These are phyloP conservation scores for Panaeolus cyanescens DNA, from an alignment of 768 basidiomycete genomes.

Conservation along the genomic window DNA sequence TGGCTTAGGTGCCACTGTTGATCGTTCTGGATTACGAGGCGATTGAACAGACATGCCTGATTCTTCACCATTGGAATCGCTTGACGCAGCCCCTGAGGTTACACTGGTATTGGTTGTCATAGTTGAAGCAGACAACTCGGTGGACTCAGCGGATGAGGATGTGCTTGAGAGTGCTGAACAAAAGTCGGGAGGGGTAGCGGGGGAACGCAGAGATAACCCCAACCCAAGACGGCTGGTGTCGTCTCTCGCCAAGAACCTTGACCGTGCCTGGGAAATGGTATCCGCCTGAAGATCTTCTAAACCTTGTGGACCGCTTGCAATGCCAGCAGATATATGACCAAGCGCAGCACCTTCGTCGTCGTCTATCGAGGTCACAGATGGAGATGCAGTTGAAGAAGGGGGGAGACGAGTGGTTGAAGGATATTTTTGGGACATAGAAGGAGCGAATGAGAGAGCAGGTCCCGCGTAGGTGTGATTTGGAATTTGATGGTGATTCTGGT, in stretches of 20 bases:
- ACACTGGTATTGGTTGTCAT: not conserved
- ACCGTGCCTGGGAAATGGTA: not conserved
- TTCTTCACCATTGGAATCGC: not conserved
- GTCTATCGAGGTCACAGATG: not conserved
- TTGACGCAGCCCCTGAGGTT: not conserved
- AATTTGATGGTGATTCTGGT: not conserved
- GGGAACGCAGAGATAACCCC: not conserved
- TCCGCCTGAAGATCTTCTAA: not conserved
- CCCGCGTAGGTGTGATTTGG: constrained; percentile 1
- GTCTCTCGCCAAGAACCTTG: not conserved
- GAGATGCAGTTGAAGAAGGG: constrained; percentile 1
- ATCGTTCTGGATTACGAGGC: not conserved
- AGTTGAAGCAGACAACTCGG: not conserved
- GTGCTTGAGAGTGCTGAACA: not conserved
- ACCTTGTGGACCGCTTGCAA: not conserved
- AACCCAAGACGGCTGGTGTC: not conserved
- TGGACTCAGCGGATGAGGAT: not conserved
- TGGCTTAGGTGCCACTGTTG: not conserved
- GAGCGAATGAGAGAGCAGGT: constrained; percentile 5
- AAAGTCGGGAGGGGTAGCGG: not conserved
- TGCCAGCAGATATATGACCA: not conserved
- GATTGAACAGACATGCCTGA: not conserved
- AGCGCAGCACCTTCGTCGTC: not conserved
- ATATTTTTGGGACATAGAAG: constrained; percentile 5
- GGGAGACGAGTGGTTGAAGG: not conserved